Evolutionary conservation across 2,329 filamentous ascomycete genomes (phyloP).

Genomic region (Rutstroemia sp.): DNA sequence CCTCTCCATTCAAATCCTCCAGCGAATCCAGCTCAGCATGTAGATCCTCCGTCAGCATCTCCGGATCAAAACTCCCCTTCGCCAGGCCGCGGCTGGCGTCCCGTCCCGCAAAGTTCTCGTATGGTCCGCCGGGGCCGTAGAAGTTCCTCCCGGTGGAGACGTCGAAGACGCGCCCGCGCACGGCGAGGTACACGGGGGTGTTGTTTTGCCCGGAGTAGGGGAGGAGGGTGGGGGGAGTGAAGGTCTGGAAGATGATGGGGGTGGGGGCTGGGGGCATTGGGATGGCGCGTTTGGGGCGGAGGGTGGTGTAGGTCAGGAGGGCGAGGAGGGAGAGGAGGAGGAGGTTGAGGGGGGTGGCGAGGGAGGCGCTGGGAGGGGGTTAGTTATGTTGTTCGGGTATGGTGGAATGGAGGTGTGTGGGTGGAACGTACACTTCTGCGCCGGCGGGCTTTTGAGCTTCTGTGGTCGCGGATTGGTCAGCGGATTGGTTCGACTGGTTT

Average conservation of each 20-base stretch:
- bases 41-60: conserved; percentile 89
- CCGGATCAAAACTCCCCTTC: conserved; percentile 85
- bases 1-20: conserved; percentile 61
- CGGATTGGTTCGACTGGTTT: background rate
- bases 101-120: conserved; percentile 90
- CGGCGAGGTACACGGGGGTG: conserved; percentile 79
- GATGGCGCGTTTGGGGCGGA: conserved; percentile 42
- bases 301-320: conserved; percentile 50
- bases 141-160: conserved; percentile 83
- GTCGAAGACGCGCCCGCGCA: conserved; percentile 86
- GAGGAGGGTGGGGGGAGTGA: conserved; percentile 74
- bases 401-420: background rate
- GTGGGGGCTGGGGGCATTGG: conserved; percentile 45
- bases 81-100: conserved; percentile 86
- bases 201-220: conserved; percentile 73
- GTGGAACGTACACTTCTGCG: conserved; percentile 26
- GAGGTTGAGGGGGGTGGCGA: conserved; percentile 52
- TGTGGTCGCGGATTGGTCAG: conserved; percentile 20
- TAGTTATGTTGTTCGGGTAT: too few relatives aligned
- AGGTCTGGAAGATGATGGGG: conserved; percentile 56
- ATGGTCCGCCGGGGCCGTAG: conserved; percentile 91
- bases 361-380: conserved; percentile 14
- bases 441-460: conserved; percentile 18
- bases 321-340: conserved; percentile 48
- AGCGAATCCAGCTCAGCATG: conserved; percentile 75